These are phyloP conservation scores for Polytolypa hystricis DNA, from an alignment of 2,329 filamentous ascomycete species.

Conservation along the genomic window DNA sequence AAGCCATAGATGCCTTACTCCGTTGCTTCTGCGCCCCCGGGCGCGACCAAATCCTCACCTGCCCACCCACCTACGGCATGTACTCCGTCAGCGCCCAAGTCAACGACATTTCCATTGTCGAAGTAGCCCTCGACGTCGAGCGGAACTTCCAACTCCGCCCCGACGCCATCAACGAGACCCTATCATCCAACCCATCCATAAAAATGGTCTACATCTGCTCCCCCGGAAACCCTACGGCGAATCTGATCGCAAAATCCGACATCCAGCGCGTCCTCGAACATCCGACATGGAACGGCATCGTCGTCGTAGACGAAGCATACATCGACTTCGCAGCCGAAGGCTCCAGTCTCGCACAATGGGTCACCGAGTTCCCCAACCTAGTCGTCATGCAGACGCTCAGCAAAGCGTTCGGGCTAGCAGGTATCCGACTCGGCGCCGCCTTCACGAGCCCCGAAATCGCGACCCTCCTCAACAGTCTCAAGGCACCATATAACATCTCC, in stretches of 20 bases:
- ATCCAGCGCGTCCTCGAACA: constrained; percentile 66
- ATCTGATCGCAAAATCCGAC: constrained; percentile 63
- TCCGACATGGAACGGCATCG: constrained; percentile 87
- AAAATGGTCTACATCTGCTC: constrained; percentile 91
- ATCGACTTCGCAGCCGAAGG: constrained; percentile 79
- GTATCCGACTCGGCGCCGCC: constrained; percentile 78
- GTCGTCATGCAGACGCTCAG: constrained; percentile 98
- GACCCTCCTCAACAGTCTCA: constrained; percentile 73
- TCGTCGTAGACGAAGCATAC: constrained; percentile 92
- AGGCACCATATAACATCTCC: constrained; percentile 92
- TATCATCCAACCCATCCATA: constrained; percentile 55
- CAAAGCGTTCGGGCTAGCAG: constrained; percentile 92
- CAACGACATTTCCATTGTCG: constrained; percentile 79
- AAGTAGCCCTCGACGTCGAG: constrained; percentile 65
- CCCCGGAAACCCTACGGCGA: constrained; percentile 86
- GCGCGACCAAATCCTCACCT: constrained; percentile 81
- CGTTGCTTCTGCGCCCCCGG: constrained; percentile 87
- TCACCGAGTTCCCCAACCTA: constrained; percentile 83
- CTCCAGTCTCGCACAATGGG: constrained; percentile 80
- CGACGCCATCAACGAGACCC: constrained; percentile 52
- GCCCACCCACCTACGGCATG: constrained; percentile 97
- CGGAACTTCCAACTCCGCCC: constrained; percentile 66
- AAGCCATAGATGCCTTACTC: constrained; percentile 89
- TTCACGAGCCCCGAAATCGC: constrained; percentile 70
- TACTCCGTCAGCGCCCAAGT: constrained; percentile 89